A percentile compares a stretch with the other conserved stretches of the same genome.
Evolutionary conservation across 805 yeast species (phyloP).

Genomic region (Saccharomycopsis microspora): DNA sequence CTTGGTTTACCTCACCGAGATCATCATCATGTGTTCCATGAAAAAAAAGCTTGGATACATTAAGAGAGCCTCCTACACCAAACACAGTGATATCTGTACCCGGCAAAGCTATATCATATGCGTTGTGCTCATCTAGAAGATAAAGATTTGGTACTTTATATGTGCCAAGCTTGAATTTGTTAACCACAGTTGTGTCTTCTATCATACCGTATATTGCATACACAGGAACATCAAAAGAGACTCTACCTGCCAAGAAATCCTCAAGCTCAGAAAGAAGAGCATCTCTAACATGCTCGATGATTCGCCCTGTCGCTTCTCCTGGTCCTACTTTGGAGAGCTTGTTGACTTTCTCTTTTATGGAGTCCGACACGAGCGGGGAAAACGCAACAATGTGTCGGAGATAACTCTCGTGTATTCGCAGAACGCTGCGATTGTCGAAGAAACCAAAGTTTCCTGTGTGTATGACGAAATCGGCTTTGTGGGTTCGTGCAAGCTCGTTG

Average conservation of each 20-base stretch:
- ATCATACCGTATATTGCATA: constrained; percentile 70
- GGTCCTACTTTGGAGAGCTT: constrained; percentile 33
- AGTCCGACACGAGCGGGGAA: constrained; percentile 43
- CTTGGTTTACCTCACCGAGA: constrained; percentile 14
- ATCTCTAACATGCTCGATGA: constrained; percentile 25
- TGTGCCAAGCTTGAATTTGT: constrained; percentile 45
- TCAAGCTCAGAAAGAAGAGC: constrained; percentile 41
- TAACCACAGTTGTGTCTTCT: constrained; percentile 60
- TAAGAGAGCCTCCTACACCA: constrained; percentile 65
- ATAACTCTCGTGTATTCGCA: constrained; percentile 42
- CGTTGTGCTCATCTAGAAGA: constrained; percentile 47
- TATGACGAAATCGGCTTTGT: constrained; percentile 40
- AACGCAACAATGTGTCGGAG: constrained; percentile 57
- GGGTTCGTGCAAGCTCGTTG: constrained; percentile 35
- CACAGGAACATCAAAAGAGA: constrained; percentile 43
- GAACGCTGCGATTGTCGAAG: constrained; percentile 47
- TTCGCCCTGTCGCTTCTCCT: constrained; percentile 17
- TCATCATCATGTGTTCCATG: constrained; percentile 33
- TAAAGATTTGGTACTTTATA: constrained; percentile 44
- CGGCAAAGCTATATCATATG: constrained; percentile 27
- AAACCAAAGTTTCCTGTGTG: constrained; percentile 80
- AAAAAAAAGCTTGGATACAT: constrained; percentile 57
- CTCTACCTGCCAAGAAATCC: constrained; percentile 33
- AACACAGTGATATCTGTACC: constrained; percentile 42
- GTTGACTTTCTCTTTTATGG: constrained; percentile 38